Base-by-base conservation (phyloP, 2,329 filamentous ascomycete species). In the Fonsecaea pedrosoi region DNA sequence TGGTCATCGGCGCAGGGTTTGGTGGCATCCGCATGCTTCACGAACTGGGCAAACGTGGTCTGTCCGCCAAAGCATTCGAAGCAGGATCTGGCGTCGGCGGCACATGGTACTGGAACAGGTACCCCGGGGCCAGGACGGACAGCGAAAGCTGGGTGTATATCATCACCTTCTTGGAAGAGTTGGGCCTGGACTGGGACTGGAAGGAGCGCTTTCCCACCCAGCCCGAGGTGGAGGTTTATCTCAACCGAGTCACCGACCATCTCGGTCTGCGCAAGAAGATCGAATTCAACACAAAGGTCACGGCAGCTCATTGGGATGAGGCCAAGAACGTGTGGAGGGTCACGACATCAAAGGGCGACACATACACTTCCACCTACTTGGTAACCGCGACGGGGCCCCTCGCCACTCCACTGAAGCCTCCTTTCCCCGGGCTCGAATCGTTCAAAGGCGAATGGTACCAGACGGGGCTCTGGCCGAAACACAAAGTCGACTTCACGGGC, bases 391-490 rank as follows among this genome's bases (percentile, higher is more conserved):
- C 80, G 1, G 84, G 85, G 0, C 82, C 82, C 25, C 82, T 87
- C 0, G 84, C 87, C 1, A 62, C 57, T 3, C 60, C 55, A 3
- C 37, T 61, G 13, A 86, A 85, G 72, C 79, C 86, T 15, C 83
- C 89, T 67, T 83, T 86, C 48, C 87, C 87, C 0, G 87, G 87
- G 7, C 81, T 88, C 66, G 81, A 76, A 6, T 86, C 15, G 25
- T 90, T 88, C 80, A 81, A 86, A 61, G 88, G 88, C 13, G 74
- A 81, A 21, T 81, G 88, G 12, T 82, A 87, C 71, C 86, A 89
- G 74, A 84, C 85, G 0, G 86, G 84, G 0, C 84, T 84, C 73
- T 89, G 86, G 87, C 86, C 87, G 1, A 65, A 69, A 37, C 77
- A 82, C 1, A 79, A 84, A 6, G 79, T 89, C 35, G 64, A 68